These are phyloP conservation scores for Coprinopsis cinerea DNA, from an alignment of 768 basidiomycete species.

Conservation along the genomic window DNA sequence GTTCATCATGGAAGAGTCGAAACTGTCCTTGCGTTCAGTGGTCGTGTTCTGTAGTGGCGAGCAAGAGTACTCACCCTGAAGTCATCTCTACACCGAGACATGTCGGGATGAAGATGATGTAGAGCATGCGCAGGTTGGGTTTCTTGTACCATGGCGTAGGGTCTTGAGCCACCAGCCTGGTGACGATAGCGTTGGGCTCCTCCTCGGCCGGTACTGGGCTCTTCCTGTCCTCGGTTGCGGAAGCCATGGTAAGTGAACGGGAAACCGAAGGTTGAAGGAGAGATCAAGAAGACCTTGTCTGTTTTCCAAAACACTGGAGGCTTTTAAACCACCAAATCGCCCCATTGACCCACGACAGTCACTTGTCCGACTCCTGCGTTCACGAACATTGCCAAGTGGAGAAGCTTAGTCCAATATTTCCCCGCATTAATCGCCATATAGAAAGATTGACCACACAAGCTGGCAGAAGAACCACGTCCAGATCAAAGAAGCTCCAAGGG, in stretches of 20 bases:
- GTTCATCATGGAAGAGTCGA: constrained; percentile 59
- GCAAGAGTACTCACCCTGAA: constrained; percentile 35
- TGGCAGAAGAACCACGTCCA: neutral
- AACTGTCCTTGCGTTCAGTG: constrained; percentile 24
- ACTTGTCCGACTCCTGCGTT: too few species aligned
- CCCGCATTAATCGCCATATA: constrained; percentile 3
- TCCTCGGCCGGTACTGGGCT: neutral
- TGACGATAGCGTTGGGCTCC: constrained; percentile 27
- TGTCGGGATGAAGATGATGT: constrained; percentile 53
- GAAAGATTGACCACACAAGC: neutral
- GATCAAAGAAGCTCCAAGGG: neutral
- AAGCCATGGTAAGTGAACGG: neutral
- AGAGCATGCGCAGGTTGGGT: constrained; percentile 49
- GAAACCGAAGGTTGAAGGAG: neutral
- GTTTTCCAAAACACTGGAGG: neutral
- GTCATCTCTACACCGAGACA: constrained; percentile 62
- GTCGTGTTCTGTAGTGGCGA: neutral
- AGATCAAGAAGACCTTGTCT: neutral
- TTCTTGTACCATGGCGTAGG: constrained; percentile 57
- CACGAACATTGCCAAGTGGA: neutral
- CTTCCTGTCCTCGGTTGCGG: constrained; percentile 1
- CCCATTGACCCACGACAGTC: neutral
- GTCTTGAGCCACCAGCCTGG: constrained; percentile 42
- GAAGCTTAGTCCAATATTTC: neutral
- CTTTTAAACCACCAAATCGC: neutral